Percentiles rank a stretch among this genome's conserved stretches.
phyloP scores from a whole-genome alignment of 345 rosid genomes.

The Bretschneidera sinensis region DNA sequence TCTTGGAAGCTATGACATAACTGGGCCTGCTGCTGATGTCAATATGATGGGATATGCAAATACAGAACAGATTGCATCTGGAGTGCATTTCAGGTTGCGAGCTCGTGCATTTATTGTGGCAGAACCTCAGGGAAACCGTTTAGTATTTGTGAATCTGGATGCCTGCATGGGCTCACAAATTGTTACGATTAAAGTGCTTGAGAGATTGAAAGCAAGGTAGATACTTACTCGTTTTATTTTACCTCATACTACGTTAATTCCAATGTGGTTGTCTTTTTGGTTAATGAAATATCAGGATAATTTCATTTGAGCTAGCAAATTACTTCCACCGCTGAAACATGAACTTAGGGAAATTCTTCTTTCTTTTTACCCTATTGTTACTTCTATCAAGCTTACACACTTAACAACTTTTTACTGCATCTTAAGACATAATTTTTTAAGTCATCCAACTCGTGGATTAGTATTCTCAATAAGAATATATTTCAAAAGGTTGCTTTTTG shows the following conservation, averaged over 20 bases:
- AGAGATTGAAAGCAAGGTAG: conserved; percentile 69
- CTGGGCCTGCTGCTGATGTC: conserved; percentile 83
- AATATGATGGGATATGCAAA: conserved; percentile 82
- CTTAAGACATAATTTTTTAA: not conserved
- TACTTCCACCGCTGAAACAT: too few relatives aligned
- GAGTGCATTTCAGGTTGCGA: conserved; percentile 62
- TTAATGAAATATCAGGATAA: too few relatives aligned
- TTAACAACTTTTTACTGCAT: not conserved
- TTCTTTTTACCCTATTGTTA: too few relatives aligned
- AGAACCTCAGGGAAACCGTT: conserved; percentile 50
- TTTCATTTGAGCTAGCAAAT: too few relatives aligned
- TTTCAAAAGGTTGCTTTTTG: not conserved
- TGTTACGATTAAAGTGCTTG: conserved; percentile 60
- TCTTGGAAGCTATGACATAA: conserved; percentile 76
- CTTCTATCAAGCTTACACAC: too few relatives aligned
- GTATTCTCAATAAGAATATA: not conserved
- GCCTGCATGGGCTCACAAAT: conserved; percentile 81
- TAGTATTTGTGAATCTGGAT: conserved; percentile 66
- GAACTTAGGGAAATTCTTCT: too few relatives aligned
- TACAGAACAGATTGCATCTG: conserved; percentile 53
- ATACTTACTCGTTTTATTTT: too few relatives aligned
- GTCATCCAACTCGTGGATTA: not conserved
- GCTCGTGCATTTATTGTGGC: conserved; percentile 66
- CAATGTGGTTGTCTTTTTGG: too few relatives aligned
- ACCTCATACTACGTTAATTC: not conserved